phyloP scores from a whole-genome alignment of 495 filamentous ascomycete genomes.

The Aspergillus affinis region DNA sequence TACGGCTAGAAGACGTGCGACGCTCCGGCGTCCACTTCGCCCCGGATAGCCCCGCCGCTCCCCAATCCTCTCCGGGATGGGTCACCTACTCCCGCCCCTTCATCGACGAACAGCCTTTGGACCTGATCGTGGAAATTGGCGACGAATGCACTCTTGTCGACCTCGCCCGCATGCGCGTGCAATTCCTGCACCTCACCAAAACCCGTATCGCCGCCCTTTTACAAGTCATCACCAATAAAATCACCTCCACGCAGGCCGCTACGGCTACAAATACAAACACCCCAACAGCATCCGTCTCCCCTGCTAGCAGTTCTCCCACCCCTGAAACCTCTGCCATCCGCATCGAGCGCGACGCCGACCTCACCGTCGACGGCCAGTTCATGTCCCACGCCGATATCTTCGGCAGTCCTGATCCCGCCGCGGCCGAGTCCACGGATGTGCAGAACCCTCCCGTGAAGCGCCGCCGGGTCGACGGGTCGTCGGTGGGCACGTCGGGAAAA shows the following conservation, averaged over 20 bases:
- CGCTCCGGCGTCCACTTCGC: constrained; percentile 75
- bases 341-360: constrained; percentile 64
- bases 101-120: constrained; percentile 67
- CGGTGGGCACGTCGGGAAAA: constrained; percentile 23
- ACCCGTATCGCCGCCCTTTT: constrained; percentile 70
- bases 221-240: constrained; percentile 77
- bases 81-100: constrained; percentile 82
- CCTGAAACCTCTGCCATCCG: constrained; percentile 69
- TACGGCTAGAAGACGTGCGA: constrained; percentile 81
- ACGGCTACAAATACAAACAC: too few relatives aligned
- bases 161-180: constrained; percentile 53
- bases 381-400: constrained; percentile 9
- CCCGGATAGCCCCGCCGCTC: constrained; percentile 34
- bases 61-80: constrained; percentile 46
- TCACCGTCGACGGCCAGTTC: constrained; percentile 65
- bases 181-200: constrained; percentile 70
- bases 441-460: constrained; percentile 31
- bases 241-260: constrained; percentile 55
- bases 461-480: constrained; percentile 36
- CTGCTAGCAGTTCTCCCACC: constrained; percentile 36
- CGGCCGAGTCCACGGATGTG: constrained; percentile 8
- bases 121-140: constrained; percentile 79
- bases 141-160: constrained; percentile 67
- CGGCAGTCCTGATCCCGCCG: not conserved
- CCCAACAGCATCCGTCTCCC: too few relatives aligned